Evolutionary conservation across 2,329 filamentous ascomycete genomes (phyloP).

Genomic region (Microcera coccophila): DNA sequence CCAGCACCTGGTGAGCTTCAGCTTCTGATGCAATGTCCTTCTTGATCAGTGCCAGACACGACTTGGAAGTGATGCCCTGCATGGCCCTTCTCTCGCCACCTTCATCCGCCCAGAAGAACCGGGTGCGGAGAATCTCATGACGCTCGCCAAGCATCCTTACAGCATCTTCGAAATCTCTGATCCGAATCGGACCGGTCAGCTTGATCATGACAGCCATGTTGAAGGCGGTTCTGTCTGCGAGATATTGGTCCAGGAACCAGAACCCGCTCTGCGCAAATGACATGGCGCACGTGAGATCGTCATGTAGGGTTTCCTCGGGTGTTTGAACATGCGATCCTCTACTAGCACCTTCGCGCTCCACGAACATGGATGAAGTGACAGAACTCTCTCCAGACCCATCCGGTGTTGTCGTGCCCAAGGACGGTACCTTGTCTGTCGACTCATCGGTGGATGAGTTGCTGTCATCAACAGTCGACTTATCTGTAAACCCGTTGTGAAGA

Average conservation of each 20-base stretch:
- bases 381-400: too few relatives aligned
- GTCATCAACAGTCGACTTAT: too few relatives aligned
- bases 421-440: too few relatives aligned
- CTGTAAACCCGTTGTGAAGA: too few relatives aligned
- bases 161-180: neutral
- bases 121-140: neutral
- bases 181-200: slow-evolving; percentile 26
- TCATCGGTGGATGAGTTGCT: too few relatives aligned
- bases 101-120: neutral
- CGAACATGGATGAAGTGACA: too few relatives aligned
- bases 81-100: neutral
- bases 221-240: slow-evolving; percentile 37
- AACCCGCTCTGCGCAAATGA: too few relatives aligned
- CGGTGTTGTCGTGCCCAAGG: too few relatives aligned
- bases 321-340: too few relatives aligned
- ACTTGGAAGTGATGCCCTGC: slow-evolving; percentile 23
- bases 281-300: too few relatives aligned
- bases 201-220: slow-evolving; percentile 36
- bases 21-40: neutral
- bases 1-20: neutral
- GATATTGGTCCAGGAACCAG: slow-evolving; percentile 35
- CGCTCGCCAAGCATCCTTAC: neutral
- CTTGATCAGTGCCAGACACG: slow-evolving; percentile 5
- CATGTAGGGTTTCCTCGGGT: too few relatives aligned
- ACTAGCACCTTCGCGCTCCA: too few relatives aligned